Conservation (phyloP, 257 asterid species). For the Thymus quinquecostatus region DNA sequence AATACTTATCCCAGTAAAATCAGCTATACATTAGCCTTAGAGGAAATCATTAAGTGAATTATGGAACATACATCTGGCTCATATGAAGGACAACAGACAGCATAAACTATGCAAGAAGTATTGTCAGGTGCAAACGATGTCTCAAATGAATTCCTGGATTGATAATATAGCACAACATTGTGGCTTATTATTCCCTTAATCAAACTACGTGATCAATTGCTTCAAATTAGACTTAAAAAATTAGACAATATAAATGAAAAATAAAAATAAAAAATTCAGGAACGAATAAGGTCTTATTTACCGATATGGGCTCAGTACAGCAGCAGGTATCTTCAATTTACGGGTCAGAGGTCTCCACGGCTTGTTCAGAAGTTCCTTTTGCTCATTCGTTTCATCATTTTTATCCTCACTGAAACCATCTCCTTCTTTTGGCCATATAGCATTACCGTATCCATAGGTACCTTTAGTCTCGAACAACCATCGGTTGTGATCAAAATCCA, state of each 20-base stretch:
- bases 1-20: not conserved
- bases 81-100: slow-evolving; percentile 4
- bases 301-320: slow-evolving; percentile 82
- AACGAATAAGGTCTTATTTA: slow-evolving; percentile 25
- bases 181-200: not conserved
- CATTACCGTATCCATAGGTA: slow-evolving; percentile 94
- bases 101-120: not conserved
- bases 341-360: slow-evolving; percentile 94
- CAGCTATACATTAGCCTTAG: not conserved
- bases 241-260: not conserved
- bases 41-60: not conserved
- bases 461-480: slow-evolving; percentile 92
- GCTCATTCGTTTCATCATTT: slow-evolving; percentile 50
- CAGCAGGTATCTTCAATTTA: slow-evolving; percentile 83
- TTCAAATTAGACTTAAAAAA: not conserved
- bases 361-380: slow-evolving; percentile 64
- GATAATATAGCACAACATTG: not conserved
- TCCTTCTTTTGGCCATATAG: slow-evolving; percentile 82
- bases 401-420: slow-evolving; percentile 50
- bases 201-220: not conserved
- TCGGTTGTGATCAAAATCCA: slow-evolving; percentile 77
- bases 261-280: not conserved
- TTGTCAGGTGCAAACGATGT: not conserved
- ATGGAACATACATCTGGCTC: no score
- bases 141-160: not conserved